Conservation (phyloP, 257 asterid species). For the Solanum chaucha region DNA sequence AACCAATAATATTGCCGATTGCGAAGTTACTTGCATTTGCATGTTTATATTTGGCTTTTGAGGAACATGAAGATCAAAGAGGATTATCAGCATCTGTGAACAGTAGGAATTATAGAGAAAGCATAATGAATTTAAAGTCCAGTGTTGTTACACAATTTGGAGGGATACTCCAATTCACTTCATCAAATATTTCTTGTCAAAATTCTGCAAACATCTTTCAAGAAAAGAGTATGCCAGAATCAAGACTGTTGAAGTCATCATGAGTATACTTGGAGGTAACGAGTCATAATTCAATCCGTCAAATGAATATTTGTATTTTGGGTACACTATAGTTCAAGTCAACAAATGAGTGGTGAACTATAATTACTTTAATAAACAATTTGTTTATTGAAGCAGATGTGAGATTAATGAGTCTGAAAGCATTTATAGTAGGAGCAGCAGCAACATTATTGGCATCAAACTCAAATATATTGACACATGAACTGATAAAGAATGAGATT, state of each 20-base stretch:
- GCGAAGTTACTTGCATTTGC: not conserved
- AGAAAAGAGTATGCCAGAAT: not conserved
- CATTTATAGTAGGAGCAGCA: not conserved
- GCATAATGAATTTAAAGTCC: not conserved
- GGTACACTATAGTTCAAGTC: too few species aligned
- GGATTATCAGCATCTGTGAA: not conserved
- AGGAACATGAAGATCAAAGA: not conserved
- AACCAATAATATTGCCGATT: not conserved
- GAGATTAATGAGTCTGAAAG: not conserved
- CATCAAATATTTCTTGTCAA: not conserved
- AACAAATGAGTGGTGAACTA: not conserved
- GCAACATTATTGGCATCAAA: not conserved
- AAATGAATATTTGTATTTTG: too few species aligned
- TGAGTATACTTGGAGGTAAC: not conserved
- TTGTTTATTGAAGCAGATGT: not conserved
- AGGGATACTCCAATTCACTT: not conserved
- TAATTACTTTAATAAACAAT: not conserved
- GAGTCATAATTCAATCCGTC: not conserved
- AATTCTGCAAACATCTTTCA: not conserved
- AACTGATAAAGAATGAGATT: not conserved
- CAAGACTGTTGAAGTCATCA: not conserved
- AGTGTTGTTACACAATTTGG: not conserved
- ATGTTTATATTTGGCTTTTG: not conserved
- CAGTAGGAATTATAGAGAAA: not conserved
- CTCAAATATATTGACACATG: not conserved